These are phyloP conservation scores for Pseudopithomyces chartarum DNA, from an alignment of 2,329 filamentous ascomycete species.

Conservation along the genomic window DNA sequence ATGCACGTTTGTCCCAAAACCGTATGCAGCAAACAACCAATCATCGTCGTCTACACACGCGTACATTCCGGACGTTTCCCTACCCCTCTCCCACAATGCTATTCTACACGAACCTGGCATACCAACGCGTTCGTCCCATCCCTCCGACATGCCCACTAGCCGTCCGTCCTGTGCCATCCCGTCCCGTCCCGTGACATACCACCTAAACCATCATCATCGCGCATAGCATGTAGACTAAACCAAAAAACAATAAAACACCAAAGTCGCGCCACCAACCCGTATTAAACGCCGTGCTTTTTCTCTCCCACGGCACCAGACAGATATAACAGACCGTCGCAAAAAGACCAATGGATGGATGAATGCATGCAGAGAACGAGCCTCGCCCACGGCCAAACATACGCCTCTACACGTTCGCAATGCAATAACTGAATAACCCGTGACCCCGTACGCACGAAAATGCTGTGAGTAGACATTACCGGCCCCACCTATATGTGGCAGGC, in stretches of 20 bases:
- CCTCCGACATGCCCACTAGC: neutral
- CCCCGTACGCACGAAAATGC: slow-evolving; percentile 41
- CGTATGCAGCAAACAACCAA: neutral
- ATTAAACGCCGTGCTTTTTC: slow-evolving; percentile 11
- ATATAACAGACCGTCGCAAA: slow-evolving; percentile 3
- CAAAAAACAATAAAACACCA: neutral
- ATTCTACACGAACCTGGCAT: slow-evolving; percentile 9
- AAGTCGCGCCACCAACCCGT: neutral
- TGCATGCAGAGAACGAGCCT: neutral
- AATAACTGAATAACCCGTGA: slow-evolving; percentile 23
- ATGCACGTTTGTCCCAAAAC: too few relatives aligned
- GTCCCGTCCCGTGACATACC: too few relatives aligned
- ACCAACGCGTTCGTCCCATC: neutral
- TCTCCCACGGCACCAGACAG: neutral
- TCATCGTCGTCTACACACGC: neutral
- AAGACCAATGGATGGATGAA: slow-evolving; percentile 4
- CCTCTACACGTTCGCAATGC: slow-evolving; percentile 16
- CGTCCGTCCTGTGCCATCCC: too few relatives aligned
- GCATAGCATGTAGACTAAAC: neutral
- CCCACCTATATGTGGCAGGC: slow-evolving; percentile 2
- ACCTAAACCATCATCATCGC: neutral
- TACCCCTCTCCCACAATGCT: neutral
- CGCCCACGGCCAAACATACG: neutral
- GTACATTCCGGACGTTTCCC: neutral
- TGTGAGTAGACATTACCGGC: slow-evolving; percentile 33